Evolutionary conservation across 2,329 filamentous ascomycete species (phyloP), one percentile per base, ranked within the genome.

Genomic region (Fusarium begoniae): DNA sequence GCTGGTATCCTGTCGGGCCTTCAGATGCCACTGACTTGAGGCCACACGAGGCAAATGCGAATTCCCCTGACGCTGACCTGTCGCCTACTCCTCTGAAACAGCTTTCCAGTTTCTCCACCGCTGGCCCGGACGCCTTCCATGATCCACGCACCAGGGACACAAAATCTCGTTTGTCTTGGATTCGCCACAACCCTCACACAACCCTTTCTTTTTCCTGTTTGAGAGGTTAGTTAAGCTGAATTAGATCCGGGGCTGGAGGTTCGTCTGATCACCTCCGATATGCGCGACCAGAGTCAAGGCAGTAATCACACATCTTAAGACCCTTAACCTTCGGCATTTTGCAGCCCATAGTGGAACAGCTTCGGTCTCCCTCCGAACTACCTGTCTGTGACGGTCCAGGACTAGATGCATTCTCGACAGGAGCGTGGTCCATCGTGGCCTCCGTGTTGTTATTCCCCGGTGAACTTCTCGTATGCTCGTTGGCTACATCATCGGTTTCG

Each of bases 11-110:
- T n/a, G 14, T 8, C 6, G 4, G n/a, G n/a, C 8, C 22, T 6
- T 41, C 0, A 8, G 22, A 15, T 41, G 40, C 41, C 14, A 17
- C 14, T 43, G n/a, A 43, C 15, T 2, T 43, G 41, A 43, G 14
- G 15, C 9, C 14, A 43, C 22, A 12, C 14, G n/a, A 43, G 17
- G n/a, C 14, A 43, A n/a, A 43, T 24, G 41, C 14, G 10, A 11
- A 24, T 6, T 11, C 3, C 8, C 41, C 14, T 9, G 9, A 24
- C 2, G 1, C 41, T 11, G 41, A 5, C 41, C 0, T 43, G n/a
- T 12, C n/a, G 6, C 14, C 41, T 24, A 43, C 6, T 11, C n/a
- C n/a, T 43, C 6, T n/a, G 40, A 10, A 41, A 12, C 8, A 35
- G 32, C 32, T 35, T 35, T 35, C 32, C 32, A 15, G 32, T 35